Percentiles rank a stretch among this genome's conserved stretches.
Evolutionary conservation across 2,329 filamentous ascomycete genomes (phyloP).

Genomic region (Chaetomium globosum): DNA sequence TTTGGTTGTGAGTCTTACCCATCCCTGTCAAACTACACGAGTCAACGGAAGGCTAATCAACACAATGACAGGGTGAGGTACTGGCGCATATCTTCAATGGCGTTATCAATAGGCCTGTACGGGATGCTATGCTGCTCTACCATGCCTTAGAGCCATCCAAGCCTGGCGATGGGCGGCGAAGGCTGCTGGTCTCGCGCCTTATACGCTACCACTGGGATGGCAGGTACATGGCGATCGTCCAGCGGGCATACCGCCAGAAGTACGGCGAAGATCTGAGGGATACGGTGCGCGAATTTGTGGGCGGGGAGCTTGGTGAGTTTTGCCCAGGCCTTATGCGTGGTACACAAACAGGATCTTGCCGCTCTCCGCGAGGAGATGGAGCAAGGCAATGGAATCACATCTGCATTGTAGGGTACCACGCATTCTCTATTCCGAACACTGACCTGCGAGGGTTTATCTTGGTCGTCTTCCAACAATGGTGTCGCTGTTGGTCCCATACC

Average conservation of each 20-base stretch:
- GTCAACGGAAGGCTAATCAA: neutral
- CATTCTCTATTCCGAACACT: no score
- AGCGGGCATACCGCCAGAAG: slow-evolving; percentile 75
- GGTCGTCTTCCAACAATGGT: no score
- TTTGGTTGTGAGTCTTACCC: slow-evolving; percentile 72
- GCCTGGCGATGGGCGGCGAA: slow-evolving; percentile 72
- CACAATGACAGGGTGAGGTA: slow-evolving; percentile 70
- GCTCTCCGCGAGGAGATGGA: slow-evolving; percentile 42
- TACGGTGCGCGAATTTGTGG: slow-evolving; percentile 75
- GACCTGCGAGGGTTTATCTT: no score
- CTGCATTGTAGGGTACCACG: no score
- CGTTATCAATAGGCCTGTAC: slow-evolving; percentile 90
- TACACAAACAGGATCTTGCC: slow-evolving; percentile 62
- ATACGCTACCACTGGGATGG: slow-evolving; percentile 93
- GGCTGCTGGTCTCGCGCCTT: slow-evolving; percentile 83
- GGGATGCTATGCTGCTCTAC: slow-evolving; percentile 86
- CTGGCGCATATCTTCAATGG: slow-evolving; percentile 95
- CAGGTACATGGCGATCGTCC: slow-evolving; percentile 75
- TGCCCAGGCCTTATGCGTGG: slow-evolving; percentile 69
- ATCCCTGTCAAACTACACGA: neutral
- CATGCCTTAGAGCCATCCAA: slow-evolving; percentile 80
- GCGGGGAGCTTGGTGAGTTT: slow-evolving; percentile 75
- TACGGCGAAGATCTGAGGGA: slow-evolving; percentile 76
- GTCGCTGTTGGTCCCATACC: no score
- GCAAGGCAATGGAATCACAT: no score